Conservation (phyloP, 1,139 yeast genomes). For the Blastobotrys buckinghamii region DNA sequence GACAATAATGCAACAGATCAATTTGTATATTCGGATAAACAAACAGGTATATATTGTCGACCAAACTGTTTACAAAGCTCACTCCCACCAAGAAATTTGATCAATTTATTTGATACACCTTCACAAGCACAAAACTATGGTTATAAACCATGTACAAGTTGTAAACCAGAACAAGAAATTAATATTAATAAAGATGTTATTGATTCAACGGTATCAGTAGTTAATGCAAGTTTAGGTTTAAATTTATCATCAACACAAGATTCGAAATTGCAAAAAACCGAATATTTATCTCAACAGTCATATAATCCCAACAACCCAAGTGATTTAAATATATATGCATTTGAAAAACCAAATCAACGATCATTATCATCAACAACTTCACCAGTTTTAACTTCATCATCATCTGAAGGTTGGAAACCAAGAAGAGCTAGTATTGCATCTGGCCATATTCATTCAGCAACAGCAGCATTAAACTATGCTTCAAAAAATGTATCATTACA, state of each 20-base stretch:
- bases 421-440: conserved; percentile 30
- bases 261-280: not conserved
- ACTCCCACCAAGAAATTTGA: not conserved
- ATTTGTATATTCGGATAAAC: conserved; percentile 11
- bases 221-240: conserved; percentile 55
- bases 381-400: conserved; percentile 12
- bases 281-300: too few relatives aligned
- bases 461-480: conserved; percentile 32
- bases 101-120: conserved; percentile 34
- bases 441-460: conserved; percentile 28
- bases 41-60: conserved; percentile 43
- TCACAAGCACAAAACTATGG: conserved; percentile 44
- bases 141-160: conserved; percentile 47
- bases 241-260: conserved; percentile 34
- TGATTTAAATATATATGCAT: conserved; percentile 9
- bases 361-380: conserved; percentile 19
- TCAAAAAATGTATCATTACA: conserved; percentile 23
- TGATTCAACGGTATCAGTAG: conserved; percentile 50
- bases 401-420: conserved; percentile 23
- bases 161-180: conserved; percentile 38
- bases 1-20: conserved; percentile 3
- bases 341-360: conserved; percentile 8
- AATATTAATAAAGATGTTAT: conserved; percentile 47
- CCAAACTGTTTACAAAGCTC: conserved; percentile 47
- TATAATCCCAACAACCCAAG: conserved; percentile 7